A percentile compares a stretch with the other conserved stretches of the same genome.
These are phyloP conservation scores for Alternaria arborescens DNA, from an alignment of 2,329 filamentous ascomycete species.

Conservation along the genomic window DNA sequence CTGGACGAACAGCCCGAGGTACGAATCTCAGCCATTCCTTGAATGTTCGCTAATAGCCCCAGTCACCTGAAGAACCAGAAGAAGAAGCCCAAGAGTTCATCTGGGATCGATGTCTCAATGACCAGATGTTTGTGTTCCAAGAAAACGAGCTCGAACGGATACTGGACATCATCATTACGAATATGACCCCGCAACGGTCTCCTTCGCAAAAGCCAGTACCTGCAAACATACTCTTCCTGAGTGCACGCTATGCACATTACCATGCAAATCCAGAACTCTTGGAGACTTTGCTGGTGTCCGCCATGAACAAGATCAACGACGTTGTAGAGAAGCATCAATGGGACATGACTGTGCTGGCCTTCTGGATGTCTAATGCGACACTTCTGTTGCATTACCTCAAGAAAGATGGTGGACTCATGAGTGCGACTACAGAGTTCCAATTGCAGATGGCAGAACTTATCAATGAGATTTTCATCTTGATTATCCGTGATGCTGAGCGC, in stretches of 20 bases:
- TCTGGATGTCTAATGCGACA: constrained; percentile 98
- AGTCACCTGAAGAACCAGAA: constrained; percentile 75
- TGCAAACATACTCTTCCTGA: constrained; percentile 95
- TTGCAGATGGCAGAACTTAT: constrained; percentile 92
- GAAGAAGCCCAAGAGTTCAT: constrained; percentile 95
- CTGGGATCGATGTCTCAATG: constrained; percentile 91
- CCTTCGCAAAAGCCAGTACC: constrained; percentile 98
- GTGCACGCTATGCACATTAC: constrained; percentile 95
- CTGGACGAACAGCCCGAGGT: constrained; percentile 96
- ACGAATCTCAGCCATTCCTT: constrained; percentile 40
- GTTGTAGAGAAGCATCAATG: constrained; percentile 96
- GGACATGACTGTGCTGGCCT: constrained; percentile 99
- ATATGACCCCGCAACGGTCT: constrained; percentile 95
- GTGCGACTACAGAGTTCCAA: constrained; percentile 87
- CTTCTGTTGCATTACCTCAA: constrained; percentile 95
- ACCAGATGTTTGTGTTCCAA: constrained; percentile 99
- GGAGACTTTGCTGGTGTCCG: constrained; percentile 78
- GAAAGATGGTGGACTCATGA: constrained; percentile 84
- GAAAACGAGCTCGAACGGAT: constrained; percentile 91
- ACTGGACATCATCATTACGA: constrained; percentile 93
- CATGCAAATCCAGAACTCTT: constrained; percentile 88
- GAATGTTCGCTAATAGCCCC: constrained; percentile 30
- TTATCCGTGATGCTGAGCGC: constrained; percentile 93
- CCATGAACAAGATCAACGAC: constrained; percentile 96
- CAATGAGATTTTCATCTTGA: constrained; percentile 98